Percentiles rank a stretch among this genome's conserved stretches.
phyloP scores from a whole-genome alignment of 305 asterid genomes.

The Ilex paraguariensis region DNA sequence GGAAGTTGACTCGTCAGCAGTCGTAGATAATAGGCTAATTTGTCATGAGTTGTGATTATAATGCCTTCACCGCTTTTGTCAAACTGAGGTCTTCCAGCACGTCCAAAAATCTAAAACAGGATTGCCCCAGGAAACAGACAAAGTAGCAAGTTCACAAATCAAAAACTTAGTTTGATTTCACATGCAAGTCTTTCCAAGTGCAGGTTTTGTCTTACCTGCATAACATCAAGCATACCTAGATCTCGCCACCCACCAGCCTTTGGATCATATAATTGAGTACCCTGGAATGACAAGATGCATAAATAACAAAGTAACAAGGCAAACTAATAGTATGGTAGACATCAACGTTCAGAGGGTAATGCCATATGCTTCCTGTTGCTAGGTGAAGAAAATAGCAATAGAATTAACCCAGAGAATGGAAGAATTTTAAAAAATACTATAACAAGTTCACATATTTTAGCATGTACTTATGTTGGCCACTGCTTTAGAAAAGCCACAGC shows the following conservation, averaged over 20 bases:
- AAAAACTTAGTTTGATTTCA: background rate
- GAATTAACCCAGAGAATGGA: background rate
- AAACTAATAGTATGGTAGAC: background rate
- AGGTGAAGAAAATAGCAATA: background rate
- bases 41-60: conserved; percentile 85
- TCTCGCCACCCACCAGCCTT: conserved; percentile 99
- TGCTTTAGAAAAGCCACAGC: too few relatives aligned
- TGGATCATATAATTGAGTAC: conserved; percentile 96
- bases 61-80: conserved; percentile 99
- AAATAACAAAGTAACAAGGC: conserved; percentile 20
- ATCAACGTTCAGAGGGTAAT: too few relatives aligned
- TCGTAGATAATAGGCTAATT: conserved; percentile 84
- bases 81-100: conserved; percentile 99
- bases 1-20: conserved; percentile 96
- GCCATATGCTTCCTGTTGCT: too few relatives aligned
- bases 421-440: background rate
- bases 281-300: conserved; percentile 45
- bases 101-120: conserved; percentile 80
- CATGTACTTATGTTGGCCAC: background rate
- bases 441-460: background rate
- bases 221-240: conserved; percentile 98
- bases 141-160: conserved; percentile 7
- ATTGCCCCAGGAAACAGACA: conserved; percentile 22
- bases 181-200: background rate
- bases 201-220: conserved; percentile 63